Evolutionary conservation across 2,329 filamentous ascomycete genomes (phyloP), one percentile per base, ranked within the genome.

Genomic region (Exophiala viscosa): DNA sequence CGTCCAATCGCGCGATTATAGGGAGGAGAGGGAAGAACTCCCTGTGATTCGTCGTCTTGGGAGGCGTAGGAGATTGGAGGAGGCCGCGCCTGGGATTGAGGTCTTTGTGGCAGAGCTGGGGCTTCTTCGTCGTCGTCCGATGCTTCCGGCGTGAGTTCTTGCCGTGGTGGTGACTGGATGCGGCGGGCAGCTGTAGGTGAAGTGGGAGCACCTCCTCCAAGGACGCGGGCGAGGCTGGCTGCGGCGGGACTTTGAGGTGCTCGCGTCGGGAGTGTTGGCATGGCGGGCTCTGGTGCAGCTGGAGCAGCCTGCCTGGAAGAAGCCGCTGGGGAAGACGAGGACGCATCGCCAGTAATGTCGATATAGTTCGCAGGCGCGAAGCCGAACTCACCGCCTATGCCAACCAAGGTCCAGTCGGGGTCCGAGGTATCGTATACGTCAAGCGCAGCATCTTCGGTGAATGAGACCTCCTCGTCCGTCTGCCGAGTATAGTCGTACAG

Each of bases 311-410:
- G 58, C 65, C 50, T 52, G 62, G 45, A 40, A 61, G 56, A 54
- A 49, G 62, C 33, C 44, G 60, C 44, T 20, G 77, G 70, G 34
- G 80, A 79, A 15, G 82, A 75, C 44, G 70, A 64, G 43, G 76
- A 73, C 15, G 76, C 66, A 23, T 68, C 69, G 36, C 79, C 77
- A 42, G 76, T 70, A 46, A 89, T 71, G 61, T 97, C 90, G 60
- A 97, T 96, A 69, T 99, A 99, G 71, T 97, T 99, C 55, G 92
- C 83, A 3, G 93, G 93, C 48, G 88, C 93, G 70, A 99, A 99
- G 44, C 93, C 93, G 74, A 85, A 99, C 60, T 96, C 90, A 48
- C 82, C 83, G 61, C 90, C 84, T 40, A 86, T 76, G 14, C 92
- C 91, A 28, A 95, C 92, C 45, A 99, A 76, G 58, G 93, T 96